A percentile compares a stretch with the other conserved stretches of the same genome.
Evolutionary conservation across 345 rosid genomes (phyloP).

Genomic region (Eucalyptus brandiana): DNA sequence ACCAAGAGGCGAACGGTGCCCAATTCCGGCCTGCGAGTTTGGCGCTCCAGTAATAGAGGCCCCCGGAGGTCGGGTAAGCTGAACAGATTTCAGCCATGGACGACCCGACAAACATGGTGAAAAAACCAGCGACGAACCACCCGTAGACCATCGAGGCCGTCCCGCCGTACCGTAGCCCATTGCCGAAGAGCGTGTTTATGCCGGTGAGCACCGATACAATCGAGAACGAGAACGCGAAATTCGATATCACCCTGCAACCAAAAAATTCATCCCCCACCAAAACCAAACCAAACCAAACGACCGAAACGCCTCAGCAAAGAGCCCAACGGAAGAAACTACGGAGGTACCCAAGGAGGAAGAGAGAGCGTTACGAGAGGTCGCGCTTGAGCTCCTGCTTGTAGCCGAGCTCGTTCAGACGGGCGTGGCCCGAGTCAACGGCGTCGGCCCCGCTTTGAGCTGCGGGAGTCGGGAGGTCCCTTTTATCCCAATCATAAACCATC

Average conservation of each 20-base stretch:
- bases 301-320: background rate
- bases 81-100: constrained; percentile 99
- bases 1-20: constrained; percentile 97
- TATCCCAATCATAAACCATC: background rate
- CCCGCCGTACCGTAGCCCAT: constrained; percentile 75
- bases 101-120: constrained; percentile 80
- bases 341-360: background rate
- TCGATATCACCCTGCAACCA: constrained; percentile 69
- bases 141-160: constrained; percentile 76
- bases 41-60: constrained; percentile 99
- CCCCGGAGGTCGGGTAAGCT: constrained; percentile 94
- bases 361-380: constrained; percentile 60
- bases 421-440: constrained; percentile 46
- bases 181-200: constrained; percentile 80
- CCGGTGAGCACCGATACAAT: constrained; percentile 88
- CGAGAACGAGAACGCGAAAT: constrained; percentile 90
- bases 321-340: background rate
- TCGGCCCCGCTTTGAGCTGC: background rate
- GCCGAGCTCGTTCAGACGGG: constrained; percentile 80
- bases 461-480: background rate
- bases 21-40: constrained; percentile 82
- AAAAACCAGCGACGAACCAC: constrained; percentile 71
- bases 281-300: background rate
- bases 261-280: background rate
- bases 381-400: constrained; percentile 99